These are phyloP conservation scores for Mycena indigotica DNA, from an alignment of 768 basidiomycete genomes.

Conservation along the genomic window DNA sequence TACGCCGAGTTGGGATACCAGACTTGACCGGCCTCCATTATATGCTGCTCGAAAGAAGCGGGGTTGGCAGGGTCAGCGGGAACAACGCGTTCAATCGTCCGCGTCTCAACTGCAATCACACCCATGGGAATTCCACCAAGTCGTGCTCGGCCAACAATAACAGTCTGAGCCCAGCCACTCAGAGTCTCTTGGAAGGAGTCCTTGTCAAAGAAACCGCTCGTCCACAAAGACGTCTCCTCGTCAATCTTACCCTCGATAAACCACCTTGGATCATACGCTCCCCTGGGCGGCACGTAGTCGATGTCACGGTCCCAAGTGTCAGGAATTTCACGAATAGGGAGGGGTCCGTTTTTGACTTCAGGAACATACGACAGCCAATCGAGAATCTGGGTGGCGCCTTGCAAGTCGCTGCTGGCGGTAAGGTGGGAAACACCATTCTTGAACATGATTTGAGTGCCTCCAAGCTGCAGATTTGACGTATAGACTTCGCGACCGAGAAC, in stretches of 20 bases:
- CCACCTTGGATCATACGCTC: constrained; percentile 96
- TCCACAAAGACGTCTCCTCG: constrained; percentile 74
- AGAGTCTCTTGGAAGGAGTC: constrained; percentile 98
- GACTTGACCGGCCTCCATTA: constrained; percentile 99
- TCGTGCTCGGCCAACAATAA: constrained; percentile 94
- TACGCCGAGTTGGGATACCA: constrained; percentile 99
- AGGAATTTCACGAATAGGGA: constrained; percentile 73
- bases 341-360: constrained; percentile 71
- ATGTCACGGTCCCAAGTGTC: constrained; percentile 95
- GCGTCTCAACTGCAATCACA: constrained; percentile 97
- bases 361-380: constrained; percentile 96
- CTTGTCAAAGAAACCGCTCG: constrained; percentile 94
- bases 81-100: constrained; percentile 93
- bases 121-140: constrained; percentile 97
- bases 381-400: constrained; percentile 92
- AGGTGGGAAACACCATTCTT: constrained; percentile 99
- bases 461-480: constrained; percentile 96
- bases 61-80: constrained; percentile 99
- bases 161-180: constrained; percentile 99
- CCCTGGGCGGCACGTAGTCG: constrained; percentile 87
- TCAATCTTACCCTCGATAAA: constrained; percentile 95
- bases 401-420: constrained; percentile 91
- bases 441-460: constrained; percentile 99
- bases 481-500: constrained; percentile 99
- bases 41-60: constrained; percentile 92